Percentiles rank a stretch among this genome's conserved stretches.
Evolutionary conservation across 495 filamentous ascomycete genomes (phyloP).

Genomic region (Penicillium odoratum): DNA sequence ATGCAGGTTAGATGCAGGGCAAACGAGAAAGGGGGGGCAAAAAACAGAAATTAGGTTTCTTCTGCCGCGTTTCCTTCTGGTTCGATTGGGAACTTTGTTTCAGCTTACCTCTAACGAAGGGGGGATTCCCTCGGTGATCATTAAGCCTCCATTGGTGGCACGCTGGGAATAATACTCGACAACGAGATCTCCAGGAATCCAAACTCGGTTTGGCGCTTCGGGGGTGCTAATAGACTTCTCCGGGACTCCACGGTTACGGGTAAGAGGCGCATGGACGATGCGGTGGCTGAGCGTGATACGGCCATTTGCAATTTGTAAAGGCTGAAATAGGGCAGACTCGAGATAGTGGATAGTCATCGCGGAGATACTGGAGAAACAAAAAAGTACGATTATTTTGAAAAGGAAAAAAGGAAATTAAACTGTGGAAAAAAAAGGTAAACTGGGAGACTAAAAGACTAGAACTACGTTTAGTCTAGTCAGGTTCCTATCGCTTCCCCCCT

Average conservation of each 20-base stretch:
- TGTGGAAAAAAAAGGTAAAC: background rate
- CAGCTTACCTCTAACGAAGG: slow-evolving; percentile 44
- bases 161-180: slow-evolving; percentile 57
- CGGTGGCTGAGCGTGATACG: slow-evolving; percentile 53
- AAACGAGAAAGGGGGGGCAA: background rate
- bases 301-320: slow-evolving; percentile 51
- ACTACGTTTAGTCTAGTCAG: background rate
- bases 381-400: too few species aligned
- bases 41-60: background rate
- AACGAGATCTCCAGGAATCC: slow-evolving; percentile 47
- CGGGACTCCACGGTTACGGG: slow-evolving; percentile 50
- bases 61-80: background rate
- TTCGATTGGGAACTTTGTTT: background rate
- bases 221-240: slow-evolving; percentile 40
- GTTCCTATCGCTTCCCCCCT: background rate
- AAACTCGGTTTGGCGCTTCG: slow-evolving; percentile 44
- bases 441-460: background rate
- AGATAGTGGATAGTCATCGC: slow-evolving; percentile 29
- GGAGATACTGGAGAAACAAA: background rate
- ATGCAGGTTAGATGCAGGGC: background rate
- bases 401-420: background rate
- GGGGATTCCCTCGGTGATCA: slow-evolving; percentile 57
- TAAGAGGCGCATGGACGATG: slow-evolving; percentile 56
- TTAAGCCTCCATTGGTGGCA: slow-evolving; percentile 51
- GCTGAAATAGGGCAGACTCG: slow-evolving; percentile 50